Evolutionary conservation across 345 rosid species (phyloP), one percentile per base, ranked within the genome.

Genomic region (Erucastrum elatum): DNA sequence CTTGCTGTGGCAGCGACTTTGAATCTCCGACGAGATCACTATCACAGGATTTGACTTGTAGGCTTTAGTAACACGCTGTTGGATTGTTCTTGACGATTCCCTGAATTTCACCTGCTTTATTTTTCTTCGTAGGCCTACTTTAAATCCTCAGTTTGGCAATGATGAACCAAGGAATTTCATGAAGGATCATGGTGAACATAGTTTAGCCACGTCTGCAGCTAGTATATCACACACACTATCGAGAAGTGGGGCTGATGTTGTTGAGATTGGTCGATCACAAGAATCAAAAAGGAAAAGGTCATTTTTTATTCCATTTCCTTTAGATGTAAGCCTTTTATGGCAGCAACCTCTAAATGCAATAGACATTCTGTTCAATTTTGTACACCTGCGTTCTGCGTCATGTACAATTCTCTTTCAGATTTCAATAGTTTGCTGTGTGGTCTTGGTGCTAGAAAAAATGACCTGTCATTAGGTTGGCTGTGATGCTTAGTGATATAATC

Each of bases 261-360:
- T 86, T 34, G 94, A 81, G 81, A 69, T 87, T 84, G 82, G 84
- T 67, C 87, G 84, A 83, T 78, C 72, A 58, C 94, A 85, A 72
- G 94, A 92, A 31, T 80, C 82, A 64, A 86, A 81, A 83, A 86
- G 89, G 69, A 83, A 75, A 76, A 87, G 84, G 81, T 86, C 82
- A 33, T 80, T 88, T 82, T 88, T 88, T 74, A 80, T 89, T 70
- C 70, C 72, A 39, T 72, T 70, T 29, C 77, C 86, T 81, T 27
- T 69, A 75, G 75, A 82, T 62, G 80, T 78, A 78, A 77, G 82
- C 62, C 29, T 73, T 80, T 64, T 77, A 66, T 72, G 82, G 10
- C 80, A 56, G 77, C 82, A 66, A 72, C 58, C 59, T 62, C 73
- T 66, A 64, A 59, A 46, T 64, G 72, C 46, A 75, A 83, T 83